Percentiles rank a stretch among this genome's conserved stretches.
These are phyloP conservation scores for Phialocephala sp. DNA, from an alignment of 2,329 filamentous ascomycete species.

Conservation along the genomic window DNA sequence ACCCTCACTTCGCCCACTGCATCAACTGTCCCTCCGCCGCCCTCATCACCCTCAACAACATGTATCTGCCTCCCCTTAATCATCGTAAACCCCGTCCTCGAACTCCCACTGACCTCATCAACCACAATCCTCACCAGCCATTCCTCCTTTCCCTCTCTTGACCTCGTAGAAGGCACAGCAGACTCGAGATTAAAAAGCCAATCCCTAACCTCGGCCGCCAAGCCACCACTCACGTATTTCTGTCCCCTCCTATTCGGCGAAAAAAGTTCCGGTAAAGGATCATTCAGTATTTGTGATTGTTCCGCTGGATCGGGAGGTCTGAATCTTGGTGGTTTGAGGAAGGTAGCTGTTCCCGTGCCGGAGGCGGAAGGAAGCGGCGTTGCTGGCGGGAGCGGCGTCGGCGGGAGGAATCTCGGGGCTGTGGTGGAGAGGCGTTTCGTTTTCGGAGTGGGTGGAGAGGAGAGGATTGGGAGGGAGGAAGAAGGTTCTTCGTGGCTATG, in stretches of 20 bases:
- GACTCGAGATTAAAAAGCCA: slow-evolving; percentile 55
- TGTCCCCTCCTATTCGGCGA: slow-evolving; percentile 56
- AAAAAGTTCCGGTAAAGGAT: slow-evolving; percentile 57
- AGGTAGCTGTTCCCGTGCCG: slow-evolving; percentile 23
- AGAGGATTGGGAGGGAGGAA: slow-evolving; percentile 35
- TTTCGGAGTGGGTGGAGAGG: slow-evolving; percentile 34
- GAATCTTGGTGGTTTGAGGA: slow-evolving; percentile 43
- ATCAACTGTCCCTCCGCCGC: slow-evolving; percentile 28
- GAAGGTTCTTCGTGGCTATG: slow-evolving; percentile 18
- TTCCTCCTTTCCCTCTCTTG: slow-evolving; percentile 22
- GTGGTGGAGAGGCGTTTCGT: slow-evolving; percentile 26
- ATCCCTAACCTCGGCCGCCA: slow-evolving; percentile 54
- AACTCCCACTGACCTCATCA: slow-evolving; percentile 37
- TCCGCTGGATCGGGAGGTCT: slow-evolving; percentile 37
- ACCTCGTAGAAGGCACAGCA: slow-evolving; percentile 25
- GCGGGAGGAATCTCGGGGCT: slow-evolving; percentile 41
- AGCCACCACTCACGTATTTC: slow-evolving; percentile 54
- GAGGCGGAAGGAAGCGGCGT: slow-evolving; percentile 24
- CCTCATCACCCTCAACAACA: slow-evolving; percentile 16
- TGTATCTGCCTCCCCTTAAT: slow-evolving; percentile 37
- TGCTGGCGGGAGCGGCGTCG: slow-evolving; percentile 33
- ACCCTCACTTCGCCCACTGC: slow-evolving; percentile 31
- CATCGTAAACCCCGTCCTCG: slow-evolving; percentile 38
- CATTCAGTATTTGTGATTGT: slow-evolving; percentile 23
- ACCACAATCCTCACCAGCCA: slow-evolving; percentile 41